Base-by-base conservation (phyloP, 179 eudicot species). In the Sideroxylon spinosum region DNA sequence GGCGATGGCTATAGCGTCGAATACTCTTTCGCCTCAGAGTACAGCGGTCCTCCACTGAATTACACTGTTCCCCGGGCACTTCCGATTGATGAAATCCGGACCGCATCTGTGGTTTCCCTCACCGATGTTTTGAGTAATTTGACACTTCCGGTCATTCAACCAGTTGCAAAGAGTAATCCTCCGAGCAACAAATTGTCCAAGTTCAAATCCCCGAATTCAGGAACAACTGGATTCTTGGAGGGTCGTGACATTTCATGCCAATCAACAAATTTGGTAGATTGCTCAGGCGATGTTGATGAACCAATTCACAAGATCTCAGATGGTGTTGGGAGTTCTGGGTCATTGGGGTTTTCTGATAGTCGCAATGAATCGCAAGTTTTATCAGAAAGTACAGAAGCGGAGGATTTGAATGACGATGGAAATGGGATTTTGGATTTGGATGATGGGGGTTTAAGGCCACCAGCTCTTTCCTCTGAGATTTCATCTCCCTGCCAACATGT, bases 1-100 rank as follows among this genome's bases (percentile, higher is more conserved):
- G 84, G 69, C 28, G 86, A 85, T 76, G 88, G 84, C 9, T 83
- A 75, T 19, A 80, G 62, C 44, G 84, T 82, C 67, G 98, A 95
- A 75, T 93, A 86, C 82, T 90, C 93, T 14, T 86, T 93, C 81
- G 98, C 99, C 2, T 67, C 85, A 80, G 98, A 90, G 85, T 95
- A 95, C 83, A 70, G 82, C 75, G 99, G 98, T 9, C 94, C 98
- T 55, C 94, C 93, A 57, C 79, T 93, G 61, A 68, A 77, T 26
- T 89, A 78, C 72, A 88, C 88, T 62, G 85, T 95, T 78, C 99
- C 99, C 2, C 74, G 80, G 82, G 94, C 84, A 14, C 86, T 87
- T 76, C 99, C 98, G 1, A 81, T 95, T 32, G 82, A 89, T 81
- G 84, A 79, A 62, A 90, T 91, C 76, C 95, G 93, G 0, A 85